Evolutionary conservation across 2,329 filamentous ascomycete species (phyloP), one percentile per base, ranked within the genome.

Genomic region (Stachybotrys elegans): DNA sequence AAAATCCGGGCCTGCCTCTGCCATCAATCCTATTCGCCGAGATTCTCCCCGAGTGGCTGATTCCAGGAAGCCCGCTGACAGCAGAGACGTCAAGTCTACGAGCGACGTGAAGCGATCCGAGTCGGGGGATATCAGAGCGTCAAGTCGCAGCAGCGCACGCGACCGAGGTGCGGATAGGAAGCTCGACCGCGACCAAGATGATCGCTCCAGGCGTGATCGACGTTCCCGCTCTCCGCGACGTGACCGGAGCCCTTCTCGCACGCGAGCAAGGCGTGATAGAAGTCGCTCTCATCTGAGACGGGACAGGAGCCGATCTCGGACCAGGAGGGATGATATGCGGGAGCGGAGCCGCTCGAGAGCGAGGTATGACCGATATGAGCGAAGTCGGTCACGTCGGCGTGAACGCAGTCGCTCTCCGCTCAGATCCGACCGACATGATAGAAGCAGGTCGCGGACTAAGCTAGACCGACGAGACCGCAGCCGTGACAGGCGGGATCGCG

Each of bases 21-120:
- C 78, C 22, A 82, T 82, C 45, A 72, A 79, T 44, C 78, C 78
- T 2, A 75, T 81, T 42, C 59, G 64, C 34, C 61, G 63, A 40
- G 70, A 75, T 14, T 68, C 72, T 3, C 59, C 71, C 6, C 74
- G 72, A 51, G 57, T 62, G 12, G 45, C 63, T 0, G 69, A 73
- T 17, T 47, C 59, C 6, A 73, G 67, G 50, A 76, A 72, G 49
- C 43, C 47, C 11, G 57, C 53, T 29, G 62, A 68, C 22, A 43
- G 48, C 21, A 68, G 56, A 42, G 65, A 65, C 56, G 47, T 43
- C 1, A 51, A 42, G 48, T 57, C 48, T 34, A 8, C 7, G 8
- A 16, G 4, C 6, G 19, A 34, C 31, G n/a, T 17, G 6, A 40
- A 40, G 16, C n/a, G n/a, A n/a, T n/a, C n/a, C n/a, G n/a, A n/a